A percentile compares a stretch with the other conserved stretches of the same genome.
phyloP scores from a whole-genome alignment of 805 yeast genomes.

The Candida odintsovae region DNA sequence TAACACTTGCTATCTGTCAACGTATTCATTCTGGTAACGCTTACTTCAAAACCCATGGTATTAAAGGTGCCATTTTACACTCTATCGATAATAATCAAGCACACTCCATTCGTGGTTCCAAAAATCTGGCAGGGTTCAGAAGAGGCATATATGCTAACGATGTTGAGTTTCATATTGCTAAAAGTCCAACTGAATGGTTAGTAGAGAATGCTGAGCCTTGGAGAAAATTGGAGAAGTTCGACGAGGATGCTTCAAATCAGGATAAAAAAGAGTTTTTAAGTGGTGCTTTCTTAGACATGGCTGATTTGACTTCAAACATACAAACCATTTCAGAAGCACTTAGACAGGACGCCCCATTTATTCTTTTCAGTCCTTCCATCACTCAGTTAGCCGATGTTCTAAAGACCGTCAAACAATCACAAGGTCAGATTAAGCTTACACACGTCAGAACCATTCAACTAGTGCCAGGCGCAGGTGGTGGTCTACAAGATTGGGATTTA shows the following conservation, averaged over 20 bases:
- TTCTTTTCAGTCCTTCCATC: slow-evolving; percentile 43
- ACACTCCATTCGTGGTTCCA: slow-evolving; percentile 38
- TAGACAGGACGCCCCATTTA: slow-evolving; percentile 36
- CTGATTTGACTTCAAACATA: slow-evolving; percentile 34
- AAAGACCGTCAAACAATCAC: slow-evolving; percentile 24
- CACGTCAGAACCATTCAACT: slow-evolving; percentile 37
- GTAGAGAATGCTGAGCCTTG: slow-evolving; percentile 20
- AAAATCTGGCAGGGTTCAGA: slow-evolving; percentile 32
- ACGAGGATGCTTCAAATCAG: slow-evolving; percentile 15
- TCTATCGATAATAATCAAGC: slow-evolving; percentile 35
- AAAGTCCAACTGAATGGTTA: slow-evolving; percentile 39
- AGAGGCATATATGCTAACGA: slow-evolving; percentile 39
- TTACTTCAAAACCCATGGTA: slow-evolving; percentile 22
- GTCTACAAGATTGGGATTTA: slow-evolving; percentile 47
- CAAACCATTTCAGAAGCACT: slow-evolving; percentile 27
- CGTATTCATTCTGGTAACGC: slow-evolving; percentile 41
- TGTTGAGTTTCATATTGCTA: slow-evolving; percentile 38
- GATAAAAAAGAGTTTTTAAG: slow-evolving; percentile 28
- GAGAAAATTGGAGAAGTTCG: slow-evolving; percentile 15
- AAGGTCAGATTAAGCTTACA: slow-evolving; percentile 28
- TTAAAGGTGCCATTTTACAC: slow-evolving; percentile 41
- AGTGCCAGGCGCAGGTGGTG: slow-evolving; percentile 44
- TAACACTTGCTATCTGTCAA: slow-evolving; percentile 37
- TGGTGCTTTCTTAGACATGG: slow-evolving; percentile 45
- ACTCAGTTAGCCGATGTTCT: slow-evolving; percentile 41